Evolutionary conservation across 2,329 filamentous ascomycete species (phyloP).

Genomic region (Xylaria sp.): DNA sequence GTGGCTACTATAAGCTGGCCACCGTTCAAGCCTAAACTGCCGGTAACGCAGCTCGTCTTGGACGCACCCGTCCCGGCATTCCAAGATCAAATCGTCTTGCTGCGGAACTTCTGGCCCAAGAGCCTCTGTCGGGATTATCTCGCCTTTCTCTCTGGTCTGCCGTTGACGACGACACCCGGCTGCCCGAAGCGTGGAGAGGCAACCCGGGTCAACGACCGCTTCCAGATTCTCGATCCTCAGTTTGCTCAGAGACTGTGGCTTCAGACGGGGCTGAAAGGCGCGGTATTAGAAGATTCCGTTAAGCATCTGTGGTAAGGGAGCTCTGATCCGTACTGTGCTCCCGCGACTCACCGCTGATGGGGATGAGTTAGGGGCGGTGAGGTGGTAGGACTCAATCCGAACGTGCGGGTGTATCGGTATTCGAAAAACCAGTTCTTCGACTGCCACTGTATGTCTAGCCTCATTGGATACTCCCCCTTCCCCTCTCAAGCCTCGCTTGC

Average conservation of each 20-base stretch:
- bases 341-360: slow-evolving; percentile 17
- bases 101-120: slow-evolving; percentile 79
- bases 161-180: slow-evolving; percentile 80
- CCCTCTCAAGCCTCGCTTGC: background rate
- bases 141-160: slow-evolving; percentile 72
- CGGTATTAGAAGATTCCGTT: slow-evolving; percentile 58
- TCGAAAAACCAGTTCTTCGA: slow-evolving; percentile 89
- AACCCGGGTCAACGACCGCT: slow-evolving; percentile 88
- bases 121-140: slow-evolving; percentile 81
- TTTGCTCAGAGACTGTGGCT: slow-evolving; percentile 84
- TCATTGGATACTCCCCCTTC: background rate
- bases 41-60: slow-evolving; percentile 71
- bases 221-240: slow-evolving; percentile 78
- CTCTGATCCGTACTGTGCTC: slow-evolving; percentile 4
- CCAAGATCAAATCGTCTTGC: slow-evolving; percentile 74
- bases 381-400: slow-evolving; percentile 84
- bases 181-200: slow-evolving; percentile 84
- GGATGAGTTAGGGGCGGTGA: slow-evolving; percentile 77
- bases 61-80: slow-evolving; percentile 59
- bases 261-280: slow-evolving; percentile 76
- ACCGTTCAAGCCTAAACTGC: slow-evolving; percentile 73
- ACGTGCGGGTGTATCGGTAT: slow-evolving; percentile 91
- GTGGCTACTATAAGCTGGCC: slow-evolving; percentile 70
- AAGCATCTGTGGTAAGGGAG: slow-evolving; percentile 57
- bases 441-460: slow-evolving; percentile 78